Conservation (phyloP, 202 grass and related monocot genomes). For the Zizania palustris region DNA sequence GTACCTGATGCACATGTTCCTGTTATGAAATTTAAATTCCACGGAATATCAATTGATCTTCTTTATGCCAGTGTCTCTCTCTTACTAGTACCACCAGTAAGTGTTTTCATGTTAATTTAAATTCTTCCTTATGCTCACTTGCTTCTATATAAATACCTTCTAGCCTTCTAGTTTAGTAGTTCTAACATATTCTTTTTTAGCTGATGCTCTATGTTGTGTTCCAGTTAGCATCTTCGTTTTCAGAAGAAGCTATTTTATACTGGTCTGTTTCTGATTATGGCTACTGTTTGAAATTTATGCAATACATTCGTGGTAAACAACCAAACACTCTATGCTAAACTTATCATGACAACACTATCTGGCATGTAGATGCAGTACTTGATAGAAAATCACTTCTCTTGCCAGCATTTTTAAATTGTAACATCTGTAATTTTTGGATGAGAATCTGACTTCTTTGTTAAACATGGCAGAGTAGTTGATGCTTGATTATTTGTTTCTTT, state of each 20-base stretch:
- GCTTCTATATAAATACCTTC: background rate
- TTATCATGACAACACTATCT: background rate
- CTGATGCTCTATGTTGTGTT: background rate
- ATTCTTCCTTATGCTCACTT: background rate
- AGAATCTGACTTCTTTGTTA: slow-evolving; percentile 3
- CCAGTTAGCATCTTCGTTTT: background rate
- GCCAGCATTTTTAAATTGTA: background rate
- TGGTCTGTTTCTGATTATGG: background rate
- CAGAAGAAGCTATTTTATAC: background rate
- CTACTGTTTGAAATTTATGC: background rate
- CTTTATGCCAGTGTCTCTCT: slow-evolving; percentile 95
- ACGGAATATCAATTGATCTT: slow-evolving; percentile 93
- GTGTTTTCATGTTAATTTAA: slow-evolving; percentile 9
- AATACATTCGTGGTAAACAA: background rate
- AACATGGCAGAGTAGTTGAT: background rate
- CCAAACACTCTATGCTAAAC: background rate
- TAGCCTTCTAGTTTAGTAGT: background rate
- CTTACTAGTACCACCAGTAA: slow-evolving; percentile 81
- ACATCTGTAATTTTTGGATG: background rate
- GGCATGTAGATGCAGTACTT: background rate
- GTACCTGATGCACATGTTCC: slow-evolving; percentile 95
- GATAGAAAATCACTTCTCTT: background rate
- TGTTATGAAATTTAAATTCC: slow-evolving; percentile 96
- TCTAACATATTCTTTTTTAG: background rate
- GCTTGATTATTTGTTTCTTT: background rate